A percentile compares a stretch with the other conserved stretches of the same genome.
Evolutionary conservation across 1,139 yeast genomes (phyloP).

Genomic region (Yamadazyma spencermartinsiae): DNA sequence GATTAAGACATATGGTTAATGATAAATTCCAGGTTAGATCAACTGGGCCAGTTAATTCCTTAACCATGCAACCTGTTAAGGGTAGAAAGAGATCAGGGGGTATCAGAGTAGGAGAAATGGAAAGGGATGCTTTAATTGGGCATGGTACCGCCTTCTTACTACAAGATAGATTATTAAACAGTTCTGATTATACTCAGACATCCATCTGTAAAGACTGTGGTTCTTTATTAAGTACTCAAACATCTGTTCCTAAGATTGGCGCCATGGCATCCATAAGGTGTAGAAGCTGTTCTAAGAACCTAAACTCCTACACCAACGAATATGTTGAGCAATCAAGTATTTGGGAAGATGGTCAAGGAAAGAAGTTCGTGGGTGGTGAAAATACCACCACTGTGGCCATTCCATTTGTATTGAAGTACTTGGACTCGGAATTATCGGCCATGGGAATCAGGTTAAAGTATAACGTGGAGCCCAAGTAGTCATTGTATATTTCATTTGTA

Average conservation of each 20-base stretch:
- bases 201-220: constrained; percentile 93
- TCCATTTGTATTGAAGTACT: constrained; percentile 92
- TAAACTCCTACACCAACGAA: constrained; percentile 44
- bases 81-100: constrained; percentile 99
- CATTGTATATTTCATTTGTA: constrained; percentile 1
- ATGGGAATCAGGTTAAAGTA: constrained; percentile 96
- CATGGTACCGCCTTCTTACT: constrained; percentile 97
- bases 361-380: constrained; percentile 86
- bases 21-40: constrained; percentile 99
- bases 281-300: constrained; percentile 82
- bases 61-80: constrained; percentile 99
- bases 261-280: constrained; percentile 77
- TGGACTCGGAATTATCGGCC: constrained; percentile 94
- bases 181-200: constrained; percentile 94
- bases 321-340: constrained; percentile 71
- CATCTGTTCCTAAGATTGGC: constrained; percentile 89
- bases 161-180: constrained; percentile 92
- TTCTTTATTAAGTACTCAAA: constrained; percentile 83
- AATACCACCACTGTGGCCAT: constrained; percentile 92
- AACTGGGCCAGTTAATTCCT: constrained; percentile 95
- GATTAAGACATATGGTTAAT: constrained; percentile 99
- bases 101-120: constrained; percentile 99
- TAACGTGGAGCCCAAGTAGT: constrained; percentile 63
- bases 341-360: constrained; percentile 98
- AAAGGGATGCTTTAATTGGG: constrained; percentile 97